Evolutionary conservation across 768 basidiomycete genomes (phyloP).

Genomic region (Suillus bovinus): DNA sequence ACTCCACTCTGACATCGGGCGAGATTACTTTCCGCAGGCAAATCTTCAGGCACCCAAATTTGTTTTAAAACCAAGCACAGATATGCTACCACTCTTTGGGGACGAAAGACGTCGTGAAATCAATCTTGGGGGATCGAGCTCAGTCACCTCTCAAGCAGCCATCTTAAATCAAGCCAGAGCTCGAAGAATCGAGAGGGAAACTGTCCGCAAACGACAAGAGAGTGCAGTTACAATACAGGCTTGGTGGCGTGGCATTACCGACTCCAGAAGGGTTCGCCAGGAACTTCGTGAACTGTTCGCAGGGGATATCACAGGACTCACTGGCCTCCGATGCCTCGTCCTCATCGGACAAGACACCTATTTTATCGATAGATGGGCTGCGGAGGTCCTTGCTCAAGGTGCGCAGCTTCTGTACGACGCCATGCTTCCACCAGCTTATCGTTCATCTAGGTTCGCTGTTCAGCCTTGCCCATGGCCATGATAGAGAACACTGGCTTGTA

Average conservation of each 20-base stretch:
- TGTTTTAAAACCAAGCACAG: neutral
- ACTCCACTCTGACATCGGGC: constrained; percentile 1
- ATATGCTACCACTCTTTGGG: constrained; percentile 48
- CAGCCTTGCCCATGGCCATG: constrained; percentile 36
- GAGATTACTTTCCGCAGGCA: neutral
- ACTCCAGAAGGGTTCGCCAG: constrained; percentile 40
- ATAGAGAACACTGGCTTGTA: constrained; percentile 57
- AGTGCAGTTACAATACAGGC: constrained; percentile 63
- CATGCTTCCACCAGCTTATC: neutral
- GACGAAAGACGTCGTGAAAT: constrained; percentile 62
- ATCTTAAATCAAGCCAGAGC: constrained; percentile 66
- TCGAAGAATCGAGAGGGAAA: constrained; percentile 57
- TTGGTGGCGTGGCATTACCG: constrained; percentile 61
- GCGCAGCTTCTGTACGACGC: too few relatives aligned
- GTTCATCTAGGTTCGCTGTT: constrained; percentile 40
- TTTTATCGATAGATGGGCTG: constrained; percentile 36
- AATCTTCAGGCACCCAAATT: neutral
- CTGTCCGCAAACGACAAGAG: constrained; percentile 55
- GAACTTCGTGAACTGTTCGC: constrained; percentile 53
- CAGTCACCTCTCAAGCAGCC: constrained; percentile 50
- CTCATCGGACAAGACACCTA: constrained; percentile 49
- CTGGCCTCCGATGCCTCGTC: constrained; percentile 64
- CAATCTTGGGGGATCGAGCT: constrained; percentile 70
- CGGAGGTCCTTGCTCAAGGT: constrained; percentile 9
- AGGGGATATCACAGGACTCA: constrained; percentile 50